Conservation (phyloP, 2,329 filamentous ascomycete species). For the Alternaria infectoria region DNA sequence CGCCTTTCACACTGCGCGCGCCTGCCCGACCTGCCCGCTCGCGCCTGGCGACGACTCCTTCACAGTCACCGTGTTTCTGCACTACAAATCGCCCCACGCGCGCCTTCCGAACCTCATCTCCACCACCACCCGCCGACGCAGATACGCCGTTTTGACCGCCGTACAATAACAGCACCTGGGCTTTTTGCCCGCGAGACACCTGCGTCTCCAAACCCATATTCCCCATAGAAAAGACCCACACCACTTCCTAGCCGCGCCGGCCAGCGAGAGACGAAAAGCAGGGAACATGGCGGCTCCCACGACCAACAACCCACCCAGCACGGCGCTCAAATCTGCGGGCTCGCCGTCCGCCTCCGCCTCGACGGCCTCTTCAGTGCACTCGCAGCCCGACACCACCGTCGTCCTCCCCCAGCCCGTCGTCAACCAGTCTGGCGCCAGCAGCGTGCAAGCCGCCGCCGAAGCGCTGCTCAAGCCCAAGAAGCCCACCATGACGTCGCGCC, state of each 20-base stretch:
- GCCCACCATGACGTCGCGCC: slow-evolving; percentile 52
- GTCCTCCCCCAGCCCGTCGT: slow-evolving; percentile 37
- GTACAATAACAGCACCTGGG: slow-evolving; percentile 44
- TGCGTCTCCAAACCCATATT: slow-evolving; percentile 39
- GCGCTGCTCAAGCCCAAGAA: slow-evolving; percentile 45
- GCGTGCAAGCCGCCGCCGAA: slow-evolving; percentile 41
- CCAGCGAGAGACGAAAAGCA: slow-evolving; percentile 12
- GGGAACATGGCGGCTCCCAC: slow-evolving; percentile 43
- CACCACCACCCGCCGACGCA: slow-evolving; percentile 34
- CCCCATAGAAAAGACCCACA: slow-evolving; percentile 16
- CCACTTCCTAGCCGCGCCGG: slow-evolving; percentile 17
- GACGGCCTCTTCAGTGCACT: slow-evolving; percentile 47
- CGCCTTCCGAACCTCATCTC: slow-evolving; percentile 41
- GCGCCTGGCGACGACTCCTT: neutral
- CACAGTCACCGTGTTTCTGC: slow-evolving; percentile 40
- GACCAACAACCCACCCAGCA: slow-evolving; percentile 33
- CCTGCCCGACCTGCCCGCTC: neutral
- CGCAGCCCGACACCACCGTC: slow-evolving; percentile 41
- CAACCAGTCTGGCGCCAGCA: slow-evolving; percentile 33
- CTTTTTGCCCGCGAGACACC: slow-evolving; percentile 50
- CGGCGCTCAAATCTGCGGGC: slow-evolving; percentile 33
- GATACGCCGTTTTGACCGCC: slow-evolving; percentile 46
- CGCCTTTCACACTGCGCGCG: neutral
- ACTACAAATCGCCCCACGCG: slow-evolving; percentile 32
- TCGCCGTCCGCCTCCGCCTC: slow-evolving; percentile 45